Conservation (phyloP, 1,284 basidiomycete genomes). For the Phellopilus nigrolimitatus region DNA sequence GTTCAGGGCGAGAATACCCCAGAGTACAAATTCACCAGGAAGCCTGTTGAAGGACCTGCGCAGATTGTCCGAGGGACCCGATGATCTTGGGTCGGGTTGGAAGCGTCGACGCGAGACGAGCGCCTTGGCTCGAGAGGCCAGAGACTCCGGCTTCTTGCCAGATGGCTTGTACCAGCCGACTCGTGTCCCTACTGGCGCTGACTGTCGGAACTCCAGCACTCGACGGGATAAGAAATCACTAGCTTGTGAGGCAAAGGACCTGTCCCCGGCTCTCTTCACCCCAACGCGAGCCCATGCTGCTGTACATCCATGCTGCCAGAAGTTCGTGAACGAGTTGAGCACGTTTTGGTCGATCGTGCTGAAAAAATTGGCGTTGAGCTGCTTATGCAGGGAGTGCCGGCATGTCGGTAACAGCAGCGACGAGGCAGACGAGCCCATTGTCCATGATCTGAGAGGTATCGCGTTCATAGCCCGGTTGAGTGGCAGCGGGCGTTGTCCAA, state of each 20-base stretch:
- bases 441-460: background rate
- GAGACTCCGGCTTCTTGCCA: background rate
- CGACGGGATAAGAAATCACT: background rate
- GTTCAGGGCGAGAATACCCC: constrained; percentile 43
- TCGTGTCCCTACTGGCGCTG: background rate
- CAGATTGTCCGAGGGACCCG: background rate
- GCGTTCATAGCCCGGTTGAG: constrained; percentile 6
- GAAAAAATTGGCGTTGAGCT: constrained; percentile 7
- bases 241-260: background rate
- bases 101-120: background rate
- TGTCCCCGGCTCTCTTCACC: too few relatives aligned
- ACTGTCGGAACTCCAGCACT: background rate
- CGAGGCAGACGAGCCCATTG: background rate
- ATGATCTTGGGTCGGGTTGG: background rate
- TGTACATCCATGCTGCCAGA: background rate
- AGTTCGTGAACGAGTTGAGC: background rate
- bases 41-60: constrained; percentile 36
- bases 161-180: constrained; percentile 7
- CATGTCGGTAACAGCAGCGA: background rate
- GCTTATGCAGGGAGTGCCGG: background rate
- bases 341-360: background rate
- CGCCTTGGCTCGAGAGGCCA: background rate
- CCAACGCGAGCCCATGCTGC: too few relatives aligned
- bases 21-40: constrained; percentile 37
- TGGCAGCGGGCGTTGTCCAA: too few relatives aligned